phyloP scores from a whole-genome alignment of 176 grass and related monocot species.

The Raddia guianensis region DNA sequence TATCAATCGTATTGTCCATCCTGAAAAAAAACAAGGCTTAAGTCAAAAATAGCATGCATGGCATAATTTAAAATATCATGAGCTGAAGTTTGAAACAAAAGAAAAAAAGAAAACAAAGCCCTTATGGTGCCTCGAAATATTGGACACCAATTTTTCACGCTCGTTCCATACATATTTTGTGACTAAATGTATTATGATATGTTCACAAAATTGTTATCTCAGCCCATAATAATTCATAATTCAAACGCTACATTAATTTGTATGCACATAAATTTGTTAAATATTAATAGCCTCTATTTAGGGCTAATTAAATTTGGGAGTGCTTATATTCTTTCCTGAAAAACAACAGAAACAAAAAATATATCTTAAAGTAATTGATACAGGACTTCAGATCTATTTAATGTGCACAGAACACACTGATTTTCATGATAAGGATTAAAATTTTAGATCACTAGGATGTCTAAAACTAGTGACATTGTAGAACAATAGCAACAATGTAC shows the following conservation, averaged over 20 bases:
- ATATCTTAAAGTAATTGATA: not conserved
- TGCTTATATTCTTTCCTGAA: not conserved
- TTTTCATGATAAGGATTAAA: not conserved
- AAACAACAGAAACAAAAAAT: not conserved
- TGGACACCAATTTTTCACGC: not conserved
- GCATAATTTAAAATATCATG: constrained; percentile 3
- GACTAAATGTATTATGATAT: not conserved
- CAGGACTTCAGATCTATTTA: not conserved
- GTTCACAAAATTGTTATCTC: not conserved
- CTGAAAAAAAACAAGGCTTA: constrained; percentile 22
- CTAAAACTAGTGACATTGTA: constrained; percentile 6
- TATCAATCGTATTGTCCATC: not conserved
- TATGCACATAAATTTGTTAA: not conserved
- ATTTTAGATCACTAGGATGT: not conserved
- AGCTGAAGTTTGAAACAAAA: not conserved
- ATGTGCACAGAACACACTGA: not conserved
- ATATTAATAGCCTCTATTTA: not conserved
- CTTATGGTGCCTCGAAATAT: not conserved
- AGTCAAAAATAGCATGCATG: not conserved
- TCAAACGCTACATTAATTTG: not conserved
- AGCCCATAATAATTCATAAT: not conserved
- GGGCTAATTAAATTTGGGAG: not conserved
- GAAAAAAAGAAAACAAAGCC: not conserved
- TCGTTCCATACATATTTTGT: not conserved
- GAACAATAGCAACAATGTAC: not conserved